A percentile compares a stretch with the other conserved stretches of the same genome.
Conservation (phyloP, 805 yeast species). For the Jamesozyma jinghongensis region DNA sequence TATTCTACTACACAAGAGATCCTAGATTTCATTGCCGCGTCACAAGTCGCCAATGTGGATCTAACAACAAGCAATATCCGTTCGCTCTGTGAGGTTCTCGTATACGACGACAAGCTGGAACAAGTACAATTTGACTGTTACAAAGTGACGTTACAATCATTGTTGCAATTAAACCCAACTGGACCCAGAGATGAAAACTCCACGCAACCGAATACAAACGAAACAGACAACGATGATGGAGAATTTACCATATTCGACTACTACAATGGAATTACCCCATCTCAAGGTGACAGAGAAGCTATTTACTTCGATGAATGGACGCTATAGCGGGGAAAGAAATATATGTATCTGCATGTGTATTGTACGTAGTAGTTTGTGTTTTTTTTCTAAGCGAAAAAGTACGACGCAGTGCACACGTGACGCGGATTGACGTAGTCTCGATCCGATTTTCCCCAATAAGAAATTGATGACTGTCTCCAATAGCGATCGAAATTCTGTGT, state of each 20-base stretch:
- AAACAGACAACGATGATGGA: constrained; percentile 11
- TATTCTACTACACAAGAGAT: constrained; percentile 70
- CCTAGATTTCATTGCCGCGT: constrained; percentile 57
- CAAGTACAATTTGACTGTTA: constrained; percentile 52
- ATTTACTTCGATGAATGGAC: constrained; percentile 44
- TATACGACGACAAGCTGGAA: constrained; percentile 80
- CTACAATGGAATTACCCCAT: constrained; percentile 33
- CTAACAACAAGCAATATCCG: constrained; percentile 65
- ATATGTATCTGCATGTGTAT: no score
- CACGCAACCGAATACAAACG: constrained; percentile 1
- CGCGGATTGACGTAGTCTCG: no score
- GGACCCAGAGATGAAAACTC: constrained; percentile 16
- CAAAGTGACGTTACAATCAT: constrained; percentile 77
- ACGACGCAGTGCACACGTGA: no score
- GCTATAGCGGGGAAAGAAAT: constrained; percentile 2
- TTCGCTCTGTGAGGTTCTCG: constrained; percentile 77
- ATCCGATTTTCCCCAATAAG: no score
- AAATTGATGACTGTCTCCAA: no score
- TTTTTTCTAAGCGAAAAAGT: no score
- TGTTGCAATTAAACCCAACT: constrained; percentile 49
- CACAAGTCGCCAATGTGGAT: constrained; percentile 76
- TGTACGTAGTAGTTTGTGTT: no score
- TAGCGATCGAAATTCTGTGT: no score
- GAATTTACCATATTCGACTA: constrained; percentile 37
- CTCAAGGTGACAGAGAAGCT: constrained; percentile 34